Conservation (phyloP, 225 moss, liverwort and hornwort genomes). For the Physcomitrium patens region DNA sequence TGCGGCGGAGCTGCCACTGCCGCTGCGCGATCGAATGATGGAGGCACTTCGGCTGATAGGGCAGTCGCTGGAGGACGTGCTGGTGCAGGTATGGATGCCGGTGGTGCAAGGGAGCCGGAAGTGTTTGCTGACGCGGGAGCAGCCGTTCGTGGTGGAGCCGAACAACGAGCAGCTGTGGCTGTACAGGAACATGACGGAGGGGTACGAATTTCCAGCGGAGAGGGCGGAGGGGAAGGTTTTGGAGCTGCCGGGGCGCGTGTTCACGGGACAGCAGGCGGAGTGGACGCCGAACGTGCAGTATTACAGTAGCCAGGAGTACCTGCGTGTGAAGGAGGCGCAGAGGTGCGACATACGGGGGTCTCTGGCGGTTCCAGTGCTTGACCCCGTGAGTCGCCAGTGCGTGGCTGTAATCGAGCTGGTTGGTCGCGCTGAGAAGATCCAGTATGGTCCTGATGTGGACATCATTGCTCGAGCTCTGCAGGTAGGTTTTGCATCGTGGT, state of each 20-base stretch:
- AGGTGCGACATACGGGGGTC: slow-evolving; percentile 84
- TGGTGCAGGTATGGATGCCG: slow-evolving; percentile 93
- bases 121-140: slow-evolving; percentile 71
- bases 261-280: slow-evolving; percentile 67
- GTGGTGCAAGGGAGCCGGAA: slow-evolving; percentile 59
- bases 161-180: slow-evolving; percentile 67
- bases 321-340: slow-evolving; percentile 83
- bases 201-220: slow-evolving; percentile 80
- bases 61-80: slow-evolving; percentile 46
- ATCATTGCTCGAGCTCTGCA: slow-evolving; percentile 92
- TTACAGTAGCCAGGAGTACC: slow-evolving; percentile 80
- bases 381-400: slow-evolving; percentile 65
- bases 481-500: slow-evolving; percentile 43
- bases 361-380: slow-evolving; percentile 88
- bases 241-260: slow-evolving; percentile 90
- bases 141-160: slow-evolving; percentile 71
- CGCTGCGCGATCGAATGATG: slow-evolving; percentile 44
- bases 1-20: not conserved
- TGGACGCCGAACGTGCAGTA: slow-evolving; percentile 99
- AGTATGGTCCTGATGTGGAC: slow-evolving; percentile 81
- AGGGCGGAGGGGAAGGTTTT: slow-evolving; percentile 55
- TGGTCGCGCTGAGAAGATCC: slow-evolving; percentile 77
- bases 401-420: slow-evolving; percentile 93
- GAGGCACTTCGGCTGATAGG: slow-evolving; percentile 54
- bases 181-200: slow-evolving; percentile 75